These are phyloP conservation scores for Blastobotrys attinorum DNA, from an alignment of 805 yeast species.

Conservation along the genomic window DNA sequence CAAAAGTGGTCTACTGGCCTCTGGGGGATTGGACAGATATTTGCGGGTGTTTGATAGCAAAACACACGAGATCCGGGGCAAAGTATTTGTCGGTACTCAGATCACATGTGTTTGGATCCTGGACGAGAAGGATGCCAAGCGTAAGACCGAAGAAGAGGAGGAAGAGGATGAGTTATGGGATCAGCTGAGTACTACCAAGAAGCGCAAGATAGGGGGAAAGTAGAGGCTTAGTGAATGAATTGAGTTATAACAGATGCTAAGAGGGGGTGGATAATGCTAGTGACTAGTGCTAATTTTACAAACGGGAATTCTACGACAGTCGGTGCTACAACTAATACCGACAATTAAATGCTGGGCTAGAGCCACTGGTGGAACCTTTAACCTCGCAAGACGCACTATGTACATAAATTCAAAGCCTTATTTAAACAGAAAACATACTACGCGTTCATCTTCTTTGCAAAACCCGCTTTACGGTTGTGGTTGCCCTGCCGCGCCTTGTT, in stretches of 20 bases:
- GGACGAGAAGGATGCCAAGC: slow-evolving; percentile 31
- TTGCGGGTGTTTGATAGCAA: slow-evolving; percentile 64
- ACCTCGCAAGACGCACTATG: too few relatives aligned
- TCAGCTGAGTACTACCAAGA: slow-evolving; percentile 20
- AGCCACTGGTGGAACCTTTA: too few relatives aligned
- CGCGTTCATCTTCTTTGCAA: slow-evolving; percentile 42
- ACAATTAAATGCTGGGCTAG: too few relatives aligned
- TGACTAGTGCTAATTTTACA: too few relatives aligned
- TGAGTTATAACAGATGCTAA: neutral
- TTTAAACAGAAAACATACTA: neutral
- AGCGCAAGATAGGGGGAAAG: slow-evolving; percentile 9
- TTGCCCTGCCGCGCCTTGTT: slow-evolving; percentile 52
- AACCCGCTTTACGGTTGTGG: slow-evolving; percentile 58
- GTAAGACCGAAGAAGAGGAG: slow-evolving; percentile 19
- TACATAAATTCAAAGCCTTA: too few relatives aligned
- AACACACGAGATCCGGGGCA: slow-evolving; percentile 53
- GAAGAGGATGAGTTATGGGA: slow-evolving; percentile 36
- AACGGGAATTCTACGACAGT: too few relatives aligned
- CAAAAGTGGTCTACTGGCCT: slow-evolving; percentile 37
- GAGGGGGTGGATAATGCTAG: too few relatives aligned
- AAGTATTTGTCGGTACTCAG: slow-evolving; percentile 71
- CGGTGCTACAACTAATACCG: too few relatives aligned
- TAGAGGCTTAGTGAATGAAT: slow-evolving; percentile 5
- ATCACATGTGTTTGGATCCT: slow-evolving; percentile 45
- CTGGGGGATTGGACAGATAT: slow-evolving; percentile 87